phyloP scores from a whole-genome alignment of 2,329 filamentous ascomycete genomes.

The Pseudogymnoascus sp. region DNA sequence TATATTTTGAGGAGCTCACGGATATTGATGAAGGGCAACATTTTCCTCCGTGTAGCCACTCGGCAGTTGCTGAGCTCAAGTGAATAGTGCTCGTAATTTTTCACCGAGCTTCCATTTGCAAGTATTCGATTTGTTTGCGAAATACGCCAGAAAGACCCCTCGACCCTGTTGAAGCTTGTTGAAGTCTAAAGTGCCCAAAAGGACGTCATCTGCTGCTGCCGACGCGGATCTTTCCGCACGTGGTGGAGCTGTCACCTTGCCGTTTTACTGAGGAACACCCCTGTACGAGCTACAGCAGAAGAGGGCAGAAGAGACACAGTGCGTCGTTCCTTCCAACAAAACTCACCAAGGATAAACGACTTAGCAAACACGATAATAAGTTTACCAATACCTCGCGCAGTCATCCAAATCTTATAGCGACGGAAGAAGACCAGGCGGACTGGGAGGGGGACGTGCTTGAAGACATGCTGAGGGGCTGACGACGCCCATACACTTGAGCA shows the following conservation, averaged over 20 bases:
- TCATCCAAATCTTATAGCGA: not conserved
- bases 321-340: not conserved
- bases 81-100: not conserved
- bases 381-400: not conserved
- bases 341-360: not conserved
- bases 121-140: not conserved
- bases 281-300: not conserved
- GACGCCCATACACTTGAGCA: conserved; percentile 4
- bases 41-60: conserved; percentile 23
- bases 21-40: conserved; percentile 57
- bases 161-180: not conserved
- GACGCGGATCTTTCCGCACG: conserved; percentile 7
- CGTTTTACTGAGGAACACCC: conserved; percentile 6
- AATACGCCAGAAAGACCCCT: conserved; percentile 2
- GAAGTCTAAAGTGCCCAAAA: conserved; percentile 2
- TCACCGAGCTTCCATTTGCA: conserved; percentile 7
- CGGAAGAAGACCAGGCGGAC: not conserved
- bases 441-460: not conserved
- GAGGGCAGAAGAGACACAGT: not conserved
- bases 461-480: conserved; percentile 1
- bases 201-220: conserved; percentile 3
- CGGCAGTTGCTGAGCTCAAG: not conserved
- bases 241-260: conserved; percentile 9
- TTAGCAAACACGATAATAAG: not conserved
- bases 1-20: conserved; percentile 35